Evolutionary conservation across 139 green algal species (phyloP).

Genomic region (Volvox reticuliferus): DNA sequence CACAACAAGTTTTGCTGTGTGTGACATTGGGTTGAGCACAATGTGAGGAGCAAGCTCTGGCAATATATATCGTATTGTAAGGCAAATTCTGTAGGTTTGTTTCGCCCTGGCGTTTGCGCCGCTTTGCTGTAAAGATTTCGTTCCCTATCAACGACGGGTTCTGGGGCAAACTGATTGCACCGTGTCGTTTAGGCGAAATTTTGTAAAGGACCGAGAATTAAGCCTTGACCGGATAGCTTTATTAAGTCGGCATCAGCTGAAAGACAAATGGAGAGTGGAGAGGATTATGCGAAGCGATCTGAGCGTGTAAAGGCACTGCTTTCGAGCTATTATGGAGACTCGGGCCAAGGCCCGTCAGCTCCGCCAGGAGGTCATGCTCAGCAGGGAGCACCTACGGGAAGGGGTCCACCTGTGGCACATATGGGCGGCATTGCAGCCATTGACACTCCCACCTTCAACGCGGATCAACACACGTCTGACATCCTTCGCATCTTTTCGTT

Average conservation of each 20-base stretch:
- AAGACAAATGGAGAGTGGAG: background rate
- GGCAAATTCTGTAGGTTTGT: too few species aligned
- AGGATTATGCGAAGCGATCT: constrained; percentile 63
- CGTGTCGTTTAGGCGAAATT: too few species aligned
- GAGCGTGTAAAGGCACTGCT: constrained; percentile 77
- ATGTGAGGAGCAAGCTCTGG: too few species aligned
- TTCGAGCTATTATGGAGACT: constrained; percentile 80
- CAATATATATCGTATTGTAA: too few species aligned
- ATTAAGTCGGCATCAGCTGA: background rate
- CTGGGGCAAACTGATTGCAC: too few species aligned
- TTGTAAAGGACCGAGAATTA: too few species aligned
- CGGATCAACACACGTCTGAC: constrained; percentile 60
- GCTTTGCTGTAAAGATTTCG: too few species aligned
- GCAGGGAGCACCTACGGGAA: background rate
- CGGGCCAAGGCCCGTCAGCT: background rate
- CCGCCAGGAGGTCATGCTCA: background rate
- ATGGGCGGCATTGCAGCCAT: constrained; percentile 35
- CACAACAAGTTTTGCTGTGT: too few species aligned
- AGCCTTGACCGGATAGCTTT: background rate
- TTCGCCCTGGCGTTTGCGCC: too few species aligned
- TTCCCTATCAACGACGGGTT: too few species aligned
- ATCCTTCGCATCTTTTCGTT: constrained; percentile 72
- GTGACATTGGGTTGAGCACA: too few species aligned
- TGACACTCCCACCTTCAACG: constrained; percentile 70
- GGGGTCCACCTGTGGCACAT: background rate